These are phyloP conservation scores for Earliella scabrosa DNA, from an alignment of 1,284 basidiomycete genomes.

Conservation along the genomic window DNA sequence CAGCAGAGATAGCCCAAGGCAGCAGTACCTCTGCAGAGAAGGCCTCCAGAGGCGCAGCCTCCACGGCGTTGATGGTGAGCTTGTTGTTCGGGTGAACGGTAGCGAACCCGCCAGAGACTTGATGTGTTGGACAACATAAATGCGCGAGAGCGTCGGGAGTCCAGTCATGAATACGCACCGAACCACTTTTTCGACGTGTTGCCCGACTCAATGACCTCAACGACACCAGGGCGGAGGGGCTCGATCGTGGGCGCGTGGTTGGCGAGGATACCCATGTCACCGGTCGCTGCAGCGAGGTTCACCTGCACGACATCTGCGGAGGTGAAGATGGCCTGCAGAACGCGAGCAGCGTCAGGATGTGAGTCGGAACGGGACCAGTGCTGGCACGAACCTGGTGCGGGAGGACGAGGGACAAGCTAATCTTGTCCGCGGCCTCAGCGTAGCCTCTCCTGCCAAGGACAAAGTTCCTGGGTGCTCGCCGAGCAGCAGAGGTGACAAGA, in stretches of 20 bases:
- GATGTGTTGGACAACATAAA: not conserved
- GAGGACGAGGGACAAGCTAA: constrained; percentile 87
- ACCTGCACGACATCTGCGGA: constrained; percentile 92
- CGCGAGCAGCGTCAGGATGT: constrained; percentile 11
- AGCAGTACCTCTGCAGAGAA: constrained; percentile 89
- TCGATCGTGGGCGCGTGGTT: constrained; percentile 97
- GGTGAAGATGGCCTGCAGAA: constrained; percentile 78
- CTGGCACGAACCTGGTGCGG: constrained; percentile 84
- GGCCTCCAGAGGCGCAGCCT: constrained; percentile 91
- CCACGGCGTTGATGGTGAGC: constrained; percentile 96
- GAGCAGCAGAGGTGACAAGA: constrained; percentile 64
- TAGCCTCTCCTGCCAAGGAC: constrained; percentile 76
- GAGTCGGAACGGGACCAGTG: not conserved
- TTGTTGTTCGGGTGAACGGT: constrained; percentile 98
- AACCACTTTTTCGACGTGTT: constrained; percentile 93
- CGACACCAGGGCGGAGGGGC: constrained; percentile 88
- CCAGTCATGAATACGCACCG: constrained; percentile 64
- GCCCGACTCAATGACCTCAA: constrained; percentile 88
- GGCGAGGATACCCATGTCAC: constrained; percentile 98
- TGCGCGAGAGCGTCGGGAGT: not conserved
- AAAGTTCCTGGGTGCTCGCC: constrained; percentile 59
- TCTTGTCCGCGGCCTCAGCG: constrained; percentile 87
- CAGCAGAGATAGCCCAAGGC: not conserved
- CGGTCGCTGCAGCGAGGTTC: constrained; percentile 91
- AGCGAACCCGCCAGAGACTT: constrained; percentile 97